phyloP scores from a whole-genome alignment of 1,284 basidiomycete genomes.

The Boletus nobilissimus region DNA sequence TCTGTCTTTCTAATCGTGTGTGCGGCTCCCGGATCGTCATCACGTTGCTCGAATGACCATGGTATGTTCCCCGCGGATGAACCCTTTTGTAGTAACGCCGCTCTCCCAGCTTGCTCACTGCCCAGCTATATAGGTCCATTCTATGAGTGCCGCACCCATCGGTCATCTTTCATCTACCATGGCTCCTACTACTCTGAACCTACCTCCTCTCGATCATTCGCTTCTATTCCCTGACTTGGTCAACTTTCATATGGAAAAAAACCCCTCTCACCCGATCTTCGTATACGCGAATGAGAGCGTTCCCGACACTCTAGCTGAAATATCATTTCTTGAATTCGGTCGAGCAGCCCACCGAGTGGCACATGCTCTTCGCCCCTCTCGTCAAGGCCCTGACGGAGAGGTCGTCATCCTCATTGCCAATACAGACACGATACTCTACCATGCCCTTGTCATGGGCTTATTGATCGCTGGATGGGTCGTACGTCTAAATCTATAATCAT shows the following conservation, averaged over 20 bases:
- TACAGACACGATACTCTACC: slow-evolving; percentile 49
- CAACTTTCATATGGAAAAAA: slow-evolving; percentile 46
- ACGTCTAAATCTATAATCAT: not conserved
- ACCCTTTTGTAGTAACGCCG: slow-evolving; percentile 1
- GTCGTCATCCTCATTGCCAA: slow-evolving; percentile 50
- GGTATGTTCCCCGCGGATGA: not conserved
- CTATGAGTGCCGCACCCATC: not conserved
- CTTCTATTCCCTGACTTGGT: slow-evolving; percentile 40
- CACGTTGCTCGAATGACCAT: not conserved
- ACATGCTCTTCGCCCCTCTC: slow-evolving; percentile 41
- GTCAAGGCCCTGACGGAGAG: slow-evolving; percentile 41
- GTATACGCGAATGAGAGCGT: slow-evolving; percentile 31
- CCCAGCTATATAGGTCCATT: not conserved
- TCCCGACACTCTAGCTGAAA: slow-evolving; percentile 25
- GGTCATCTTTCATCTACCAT: slow-evolving; percentile 20
- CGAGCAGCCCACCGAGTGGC: slow-evolving; percentile 48
- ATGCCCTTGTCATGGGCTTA: slow-evolving; percentile 44
- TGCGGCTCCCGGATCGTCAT: not conserved
- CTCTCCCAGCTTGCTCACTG: not conserved
- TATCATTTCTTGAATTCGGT: slow-evolving; percentile 46
- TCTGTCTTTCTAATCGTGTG: not conserved
- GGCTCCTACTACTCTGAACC: slow-evolving; percentile 12
- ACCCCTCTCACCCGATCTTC: slow-evolving; percentile 38
- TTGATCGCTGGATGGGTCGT: slow-evolving; percentile 42
- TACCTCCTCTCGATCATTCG: slow-evolving; percentile 43